These are phyloP conservation scores for Agrocybe praecox DNA, from an alignment of 768 basidiomycete genomes.

Conservation along the genomic window DNA sequence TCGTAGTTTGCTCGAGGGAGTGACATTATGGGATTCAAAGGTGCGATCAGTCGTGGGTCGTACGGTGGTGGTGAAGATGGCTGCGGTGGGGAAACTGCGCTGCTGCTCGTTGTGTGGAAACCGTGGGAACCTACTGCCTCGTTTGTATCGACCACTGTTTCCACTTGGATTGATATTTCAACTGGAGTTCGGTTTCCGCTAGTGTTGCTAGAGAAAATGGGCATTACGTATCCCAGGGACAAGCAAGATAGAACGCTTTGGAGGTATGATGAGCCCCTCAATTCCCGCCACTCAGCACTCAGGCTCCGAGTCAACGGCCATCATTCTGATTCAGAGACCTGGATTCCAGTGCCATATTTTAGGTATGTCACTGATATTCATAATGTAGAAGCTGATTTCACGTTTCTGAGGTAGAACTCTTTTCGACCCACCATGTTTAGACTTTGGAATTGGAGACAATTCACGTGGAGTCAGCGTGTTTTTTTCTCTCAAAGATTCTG, in stretches of 20 bases:
- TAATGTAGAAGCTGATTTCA: too few species aligned
- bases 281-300: too few species aligned
- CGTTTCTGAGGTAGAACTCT: too few species aligned
- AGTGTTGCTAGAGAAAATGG: neutral
- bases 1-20: slow-evolving; percentile 78
- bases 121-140: slow-evolving; percentile 29
- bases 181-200: neutral
- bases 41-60: neutral
- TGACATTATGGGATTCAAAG: slow-evolving; percentile 42
- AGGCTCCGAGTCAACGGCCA: neutral
- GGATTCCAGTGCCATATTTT: neutral
- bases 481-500: neutral
- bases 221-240: neutral
- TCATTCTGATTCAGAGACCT: neutral
- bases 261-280: neutral
- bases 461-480: slow-evolving; percentile 1
- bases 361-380: too few species aligned
- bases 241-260: too few species aligned
- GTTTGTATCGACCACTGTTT: neutral
- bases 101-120: slow-evolving; percentile 11
- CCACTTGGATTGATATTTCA: neutral
- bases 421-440: too few species aligned
- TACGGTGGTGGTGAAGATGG: neutral
- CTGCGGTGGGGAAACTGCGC: slow-evolving; percentile 19
- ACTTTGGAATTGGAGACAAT: too few species aligned